A percentile compares a stretch with the other conserved stretches of the same genome.
These are phyloP conservation scores for Millerozyma acaciae DNA, from an alignment of 805 yeast genomes.

Conservation along the genomic window DNA sequence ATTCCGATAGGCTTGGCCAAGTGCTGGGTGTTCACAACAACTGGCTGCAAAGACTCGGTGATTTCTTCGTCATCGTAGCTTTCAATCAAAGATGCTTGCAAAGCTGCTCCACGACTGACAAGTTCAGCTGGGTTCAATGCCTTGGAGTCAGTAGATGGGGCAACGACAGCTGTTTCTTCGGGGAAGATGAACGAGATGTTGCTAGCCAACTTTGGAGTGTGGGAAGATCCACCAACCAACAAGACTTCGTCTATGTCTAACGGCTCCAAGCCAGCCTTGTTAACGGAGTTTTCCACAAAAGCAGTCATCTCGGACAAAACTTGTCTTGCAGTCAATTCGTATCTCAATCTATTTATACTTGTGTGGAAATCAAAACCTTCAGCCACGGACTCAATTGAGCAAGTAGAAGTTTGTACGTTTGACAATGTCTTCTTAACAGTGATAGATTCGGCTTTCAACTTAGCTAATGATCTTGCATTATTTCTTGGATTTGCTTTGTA, in stretches of 20 bases:
- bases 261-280: constrained; percentile 79
- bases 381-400: constrained; percentile 91
- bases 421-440: constrained; percentile 87
- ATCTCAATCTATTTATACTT: constrained; percentile 89
- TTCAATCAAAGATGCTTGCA: constrained; percentile 87
- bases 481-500: constrained; percentile 73
- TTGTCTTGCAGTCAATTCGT: constrained; percentile 78
- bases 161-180: constrained; percentile 65
- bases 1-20: constrained; percentile 80
- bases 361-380: constrained; percentile 94
- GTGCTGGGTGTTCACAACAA: constrained; percentile 86
- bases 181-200: constrained; percentile 76
- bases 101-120: constrained; percentile 90
- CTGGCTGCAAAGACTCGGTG: constrained; percentile 75
- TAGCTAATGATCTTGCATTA: constrained; percentile 82
- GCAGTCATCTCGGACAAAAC: constrained; percentile 71
- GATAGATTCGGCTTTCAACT: constrained; percentile 78
- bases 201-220: constrained; percentile 85
- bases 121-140: constrained; percentile 86
- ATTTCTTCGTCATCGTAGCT: constrained; percentile 80
- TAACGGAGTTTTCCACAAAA: constrained; percentile 70
- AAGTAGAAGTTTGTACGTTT: constrained; percentile 81
- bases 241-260: constrained; percentile 88
- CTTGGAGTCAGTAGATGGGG: constrained; percentile 76
- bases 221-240: constrained; percentile 89